phyloP scores from a whole-genome alignment of 1,139 yeast species.

The Protomyces inundatus region DNA sequence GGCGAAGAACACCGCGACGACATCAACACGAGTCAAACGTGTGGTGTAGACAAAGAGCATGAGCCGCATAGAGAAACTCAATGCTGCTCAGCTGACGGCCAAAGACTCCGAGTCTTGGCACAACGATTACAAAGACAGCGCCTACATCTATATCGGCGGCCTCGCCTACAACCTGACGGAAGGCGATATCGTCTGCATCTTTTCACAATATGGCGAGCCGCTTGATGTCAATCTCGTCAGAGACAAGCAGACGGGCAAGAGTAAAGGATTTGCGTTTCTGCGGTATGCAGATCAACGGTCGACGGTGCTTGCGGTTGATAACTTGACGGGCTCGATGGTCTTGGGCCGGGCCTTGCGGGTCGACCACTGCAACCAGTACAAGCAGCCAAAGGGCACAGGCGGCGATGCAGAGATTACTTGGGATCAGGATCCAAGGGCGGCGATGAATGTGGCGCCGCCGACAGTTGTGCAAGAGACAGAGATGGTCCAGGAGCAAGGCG shows the following conservation, averaged over 20 bases:
- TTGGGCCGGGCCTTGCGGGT: conserved; percentile 59
- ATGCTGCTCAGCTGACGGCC: conserved; percentile 24
- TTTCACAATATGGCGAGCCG: conserved; percentile 88
- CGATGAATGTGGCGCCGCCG: conserved; percentile 27
- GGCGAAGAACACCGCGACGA: too few species aligned
- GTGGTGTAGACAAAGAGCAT: not conserved
- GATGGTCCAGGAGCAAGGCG: conserved; percentile 20
- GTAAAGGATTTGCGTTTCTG: conserved; percentile 73
- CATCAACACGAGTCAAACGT: too few species aligned
- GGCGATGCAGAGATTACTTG: conserved; percentile 27
- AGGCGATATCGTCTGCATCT: conserved; percentile 68
- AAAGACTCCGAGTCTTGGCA: conserved; percentile 30
- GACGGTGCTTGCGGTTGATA: conserved; percentile 81
- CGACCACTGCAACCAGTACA: conserved; percentile 64
- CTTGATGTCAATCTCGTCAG: conserved; percentile 68
- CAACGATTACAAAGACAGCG: conserved; percentile 64
- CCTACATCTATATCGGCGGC: conserved; percentile 56
- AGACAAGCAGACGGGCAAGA: conserved; percentile 61
- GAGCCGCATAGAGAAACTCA: conserved; percentile 16
- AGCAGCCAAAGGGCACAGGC: conserved; percentile 38
- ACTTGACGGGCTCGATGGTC: conserved; percentile 53
- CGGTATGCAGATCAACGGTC: conserved; percentile 80
- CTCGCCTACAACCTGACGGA: conserved; percentile 61
- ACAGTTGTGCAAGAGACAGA: not conserved
- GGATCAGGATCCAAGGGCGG: conserved; percentile 27